These are phyloP conservation scores for Hygrophoropsis aurantiaca DNA, from an alignment of 768 basidiomycete genomes.

Conservation along the genomic window DNA sequence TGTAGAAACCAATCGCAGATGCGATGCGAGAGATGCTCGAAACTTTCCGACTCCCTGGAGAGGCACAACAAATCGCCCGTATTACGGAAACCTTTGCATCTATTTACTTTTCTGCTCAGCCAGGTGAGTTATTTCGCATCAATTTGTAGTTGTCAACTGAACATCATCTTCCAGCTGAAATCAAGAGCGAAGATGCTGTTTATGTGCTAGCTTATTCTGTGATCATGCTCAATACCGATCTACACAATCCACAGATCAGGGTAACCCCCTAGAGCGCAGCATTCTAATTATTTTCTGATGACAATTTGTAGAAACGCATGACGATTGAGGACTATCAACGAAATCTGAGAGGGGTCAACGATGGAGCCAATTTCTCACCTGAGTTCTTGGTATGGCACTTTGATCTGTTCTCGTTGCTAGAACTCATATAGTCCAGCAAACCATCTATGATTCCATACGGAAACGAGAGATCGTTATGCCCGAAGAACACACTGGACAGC, in stretches of 20 bases:
- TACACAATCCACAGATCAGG: conserved; percentile 90
- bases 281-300: conserved; percentile 5
- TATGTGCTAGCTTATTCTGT: conserved; percentile 94
- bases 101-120: conserved; percentile 81
- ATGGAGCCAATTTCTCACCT: conserved; percentile 74
- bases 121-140: conserved; percentile 48
- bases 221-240: conserved; percentile 98
- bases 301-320: conserved; percentile 81
- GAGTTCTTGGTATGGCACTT: conserved; percentile 72
- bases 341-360: conserved; percentile 93
- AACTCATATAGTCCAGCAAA: conserved; percentile 51
- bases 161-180: conserved; percentile 57
- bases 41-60: conserved; percentile 91
- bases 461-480: conserved; percentile 96
- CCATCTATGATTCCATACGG: conserved; percentile 91
- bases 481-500: conserved; percentile 93
- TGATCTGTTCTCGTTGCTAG: neutral
- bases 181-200: conserved; percentile 88
- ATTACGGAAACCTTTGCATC: conserved; percentile 96
- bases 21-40: conserved; percentile 95
- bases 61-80: conserved; percentile 88
- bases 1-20: conserved; percentile 90
- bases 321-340: conserved; percentile 89
- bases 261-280: conserved; percentile 40
- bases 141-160: conserved; percentile 2